A percentile compares a stretch with the other conserved stretches of the same genome.
These are phyloP conservation scores for Populus hybrid DNA, from an alignment of 441 rosid species.

Conservation along the genomic window DNA sequence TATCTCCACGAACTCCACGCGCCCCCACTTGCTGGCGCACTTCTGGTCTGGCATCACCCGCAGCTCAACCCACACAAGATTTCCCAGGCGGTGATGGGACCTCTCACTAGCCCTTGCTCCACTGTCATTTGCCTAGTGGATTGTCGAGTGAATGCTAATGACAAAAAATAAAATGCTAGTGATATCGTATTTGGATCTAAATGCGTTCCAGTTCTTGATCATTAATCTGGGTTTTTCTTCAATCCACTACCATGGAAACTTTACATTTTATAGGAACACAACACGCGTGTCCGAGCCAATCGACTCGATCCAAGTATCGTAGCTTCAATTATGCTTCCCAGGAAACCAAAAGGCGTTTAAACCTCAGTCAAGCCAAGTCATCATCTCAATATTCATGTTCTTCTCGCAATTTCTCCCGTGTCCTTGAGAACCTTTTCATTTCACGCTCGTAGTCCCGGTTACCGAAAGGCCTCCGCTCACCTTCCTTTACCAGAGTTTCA, in stretches of 20 bases:
- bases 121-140: slow-evolving; percentile 8
- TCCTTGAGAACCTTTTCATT: too few relatives aligned
- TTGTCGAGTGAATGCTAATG: slow-evolving; percentile 8
- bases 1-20: slow-evolving; percentile 60
- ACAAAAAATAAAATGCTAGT: slow-evolving; percentile 7
- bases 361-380: background rate
- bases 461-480: too few relatives aligned
- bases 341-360: background rate
- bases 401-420: background rate
- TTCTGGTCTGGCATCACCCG: slow-evolving; percentile 27
- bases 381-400: background rate
- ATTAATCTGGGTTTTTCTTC: background rate
- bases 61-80: slow-evolving; percentile 5
- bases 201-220: background rate
- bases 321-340: background rate
- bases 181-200: background rate
- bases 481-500: background rate
- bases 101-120: background rate
- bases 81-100: background rate
- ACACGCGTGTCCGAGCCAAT: background rate
- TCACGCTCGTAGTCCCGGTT: too few relatives aligned
- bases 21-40: slow-evolving; percentile 27
- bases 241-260: background rate
- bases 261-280: background rate
- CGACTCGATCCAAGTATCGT: background rate